Evolutionary conservation across 495 filamentous ascomycete genomes (phyloP).

Genomic region (Podospora sp.): DNA sequence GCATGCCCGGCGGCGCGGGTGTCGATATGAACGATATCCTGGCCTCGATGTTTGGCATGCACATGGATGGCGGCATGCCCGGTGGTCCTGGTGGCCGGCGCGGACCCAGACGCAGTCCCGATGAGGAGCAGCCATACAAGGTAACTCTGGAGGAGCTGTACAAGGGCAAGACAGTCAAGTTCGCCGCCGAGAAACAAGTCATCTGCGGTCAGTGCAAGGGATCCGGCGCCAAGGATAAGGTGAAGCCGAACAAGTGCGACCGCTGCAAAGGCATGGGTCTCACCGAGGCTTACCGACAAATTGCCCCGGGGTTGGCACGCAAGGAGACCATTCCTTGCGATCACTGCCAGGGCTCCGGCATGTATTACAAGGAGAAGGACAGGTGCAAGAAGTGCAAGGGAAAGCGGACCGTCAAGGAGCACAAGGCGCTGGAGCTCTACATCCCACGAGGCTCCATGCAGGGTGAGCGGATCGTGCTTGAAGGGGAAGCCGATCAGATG

Average conservation of each 20-base stretch:
- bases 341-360: constrained; percentile 77
- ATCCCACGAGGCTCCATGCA: constrained; percentile 87
- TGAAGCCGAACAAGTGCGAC: constrained; percentile 81
- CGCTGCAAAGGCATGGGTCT: constrained; percentile 77
- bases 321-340: constrained; percentile 73
- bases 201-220: constrained; percentile 87
- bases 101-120: constrained; percentile 69
- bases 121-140: constrained; percentile 88
- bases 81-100: constrained; percentile 54
- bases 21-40: constrained; percentile 90
- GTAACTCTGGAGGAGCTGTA: constrained; percentile 92
- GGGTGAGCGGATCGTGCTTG: constrained; percentile 85
- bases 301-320: constrained; percentile 81
- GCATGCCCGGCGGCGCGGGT: constrained; percentile 62
- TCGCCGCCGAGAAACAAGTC: constrained; percentile 89
- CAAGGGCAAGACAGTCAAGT: constrained; percentile 97
- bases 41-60: constrained; percentile 87
- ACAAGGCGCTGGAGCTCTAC: constrained; percentile 93
- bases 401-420: constrained; percentile 73
- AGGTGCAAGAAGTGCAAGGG: constrained; percentile 99
- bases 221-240: constrained; percentile 86
- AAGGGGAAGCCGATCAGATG: constrained; percentile 92
- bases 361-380: constrained; percentile 89
- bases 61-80: constrained; percentile 62
- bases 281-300: constrained; percentile 69